Conservation (phyloP, 352 stramenopile species). For the Blastocystis sp. region DNA sequence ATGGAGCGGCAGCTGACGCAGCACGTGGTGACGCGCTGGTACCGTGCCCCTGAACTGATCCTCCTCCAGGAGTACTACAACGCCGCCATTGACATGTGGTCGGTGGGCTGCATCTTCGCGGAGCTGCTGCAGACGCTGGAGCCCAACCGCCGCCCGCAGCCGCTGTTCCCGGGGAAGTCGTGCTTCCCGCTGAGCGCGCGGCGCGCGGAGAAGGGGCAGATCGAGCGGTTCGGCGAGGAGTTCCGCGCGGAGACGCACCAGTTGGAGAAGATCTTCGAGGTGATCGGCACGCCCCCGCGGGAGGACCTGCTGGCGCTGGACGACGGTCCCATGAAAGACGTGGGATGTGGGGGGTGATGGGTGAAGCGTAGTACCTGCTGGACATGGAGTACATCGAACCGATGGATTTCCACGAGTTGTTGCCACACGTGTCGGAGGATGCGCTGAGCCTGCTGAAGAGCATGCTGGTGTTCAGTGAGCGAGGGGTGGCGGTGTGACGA, state of each 20-base stretch:
- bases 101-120: constrained; percentile 84
- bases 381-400: constrained; percentile 63
- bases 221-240: constrained; percentile 71
- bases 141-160: constrained; percentile 76
- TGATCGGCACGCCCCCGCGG: constrained; percentile 87
- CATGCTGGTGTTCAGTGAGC: constrained; percentile 80
- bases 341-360: neutral
- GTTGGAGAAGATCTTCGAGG: constrained; percentile 90
- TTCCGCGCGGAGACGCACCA: constrained; percentile 77
- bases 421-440: constrained; percentile 76
- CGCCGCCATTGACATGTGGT: constrained; percentile 78
- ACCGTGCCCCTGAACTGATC: constrained; percentile 89
- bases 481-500: neutral
- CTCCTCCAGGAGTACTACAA: constrained; percentile 79
- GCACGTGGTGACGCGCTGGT: constrained; percentile 90
- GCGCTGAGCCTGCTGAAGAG: constrained; percentile 81
- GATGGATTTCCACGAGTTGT: constrained; percentile 74
- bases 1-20: constrained; percentile 85
- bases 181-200: constrained; percentile 75
- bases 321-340: constrained; percentile 69
- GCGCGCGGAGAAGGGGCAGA: constrained; percentile 70
- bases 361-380: constrained; percentile 5
- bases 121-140: constrained; percentile 84
- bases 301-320: constrained; percentile 46
- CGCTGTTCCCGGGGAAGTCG: constrained; percentile 75